A percentile compares a stretch with the other conserved stretches of the same genome.
Evolutionary conservation across 1,284 basidiomycete species (phyloP).

Genomic region (Papiliotrema nemorosa): DNA sequence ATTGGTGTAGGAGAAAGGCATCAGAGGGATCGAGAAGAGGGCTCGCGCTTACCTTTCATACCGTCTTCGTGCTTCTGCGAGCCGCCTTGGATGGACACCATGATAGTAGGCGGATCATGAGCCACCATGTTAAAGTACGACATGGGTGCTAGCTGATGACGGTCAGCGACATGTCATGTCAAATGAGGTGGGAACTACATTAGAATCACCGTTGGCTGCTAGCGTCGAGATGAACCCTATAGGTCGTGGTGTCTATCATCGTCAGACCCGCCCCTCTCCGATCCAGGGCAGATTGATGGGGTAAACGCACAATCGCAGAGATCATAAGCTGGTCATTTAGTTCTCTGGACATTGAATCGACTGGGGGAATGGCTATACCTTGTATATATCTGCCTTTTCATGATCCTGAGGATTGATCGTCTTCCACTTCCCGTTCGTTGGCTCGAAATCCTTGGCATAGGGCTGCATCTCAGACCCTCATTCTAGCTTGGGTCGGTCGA

Average conservation of each 20-base stretch:
- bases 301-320: constrained; percentile 57
- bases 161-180: constrained; percentile 54
- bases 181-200: constrained; percentile 59
- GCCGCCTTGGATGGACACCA: constrained; percentile 55
- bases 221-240: constrained; percentile 69
- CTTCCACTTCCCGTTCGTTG: constrained; percentile 57
- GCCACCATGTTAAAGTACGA: constrained; percentile 53
- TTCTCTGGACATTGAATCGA: constrained; percentile 31
- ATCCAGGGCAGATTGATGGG: neutral
- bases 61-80: constrained; percentile 31
- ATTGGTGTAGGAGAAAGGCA: neutral
- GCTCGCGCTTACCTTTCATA: constrained; percentile 25
- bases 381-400: constrained; percentile 42
- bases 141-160: constrained; percentile 34
- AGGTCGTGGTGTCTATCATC: constrained; percentile 57
- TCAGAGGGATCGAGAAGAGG: no score
- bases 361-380: constrained; percentile 44
- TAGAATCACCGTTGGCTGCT: constrained; percentile 57
- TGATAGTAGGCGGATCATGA: constrained; percentile 64
- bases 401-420: constrained; percentile 56
- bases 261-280: neutral
- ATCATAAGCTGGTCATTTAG: constrained; percentile 57
- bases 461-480: constrained; percentile 20
- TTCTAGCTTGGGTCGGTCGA: constrained; percentile 1
- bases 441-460: constrained; percentile 46